These are phyloP conservation scores for Ogataea angusta DNA, from an alignment of 805 yeast species.

Conservation along the genomic window DNA sequence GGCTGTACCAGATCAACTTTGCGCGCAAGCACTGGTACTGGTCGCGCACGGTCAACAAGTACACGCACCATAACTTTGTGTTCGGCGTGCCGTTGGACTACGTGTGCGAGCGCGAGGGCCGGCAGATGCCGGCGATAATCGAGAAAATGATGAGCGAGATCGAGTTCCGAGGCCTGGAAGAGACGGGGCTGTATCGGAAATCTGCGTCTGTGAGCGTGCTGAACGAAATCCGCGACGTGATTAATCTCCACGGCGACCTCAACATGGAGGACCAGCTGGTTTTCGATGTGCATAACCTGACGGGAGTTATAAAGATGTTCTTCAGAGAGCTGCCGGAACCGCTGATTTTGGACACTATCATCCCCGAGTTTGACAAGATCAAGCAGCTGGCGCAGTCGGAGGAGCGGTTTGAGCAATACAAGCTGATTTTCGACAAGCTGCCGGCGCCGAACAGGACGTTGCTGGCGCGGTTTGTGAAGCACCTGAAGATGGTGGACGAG, in stretches of 20 bases:
- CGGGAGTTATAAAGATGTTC: constrained; percentile 82
- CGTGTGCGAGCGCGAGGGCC: constrained; percentile 69
- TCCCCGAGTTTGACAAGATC: constrained; percentile 51
- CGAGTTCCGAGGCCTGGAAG: constrained; percentile 84
- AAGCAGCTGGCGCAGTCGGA: constrained; percentile 24
- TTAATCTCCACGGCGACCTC: constrained; percentile 46
- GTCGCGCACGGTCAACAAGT: constrained; percentile 35
- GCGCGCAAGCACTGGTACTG: constrained; percentile 55
- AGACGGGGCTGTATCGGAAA: constrained; percentile 83
- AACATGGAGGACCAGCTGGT: constrained; percentile 40
- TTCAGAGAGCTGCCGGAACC: constrained; percentile 87
- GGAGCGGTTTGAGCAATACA: constrained; percentile 26
- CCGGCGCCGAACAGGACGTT: constrained; percentile 69
- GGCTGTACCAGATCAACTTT: constrained; percentile 56
- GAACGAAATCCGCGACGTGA: constrained; percentile 39
- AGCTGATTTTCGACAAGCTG: constrained; percentile 33
- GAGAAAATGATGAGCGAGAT: constrained; percentile 66
- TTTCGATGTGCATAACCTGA: constrained; percentile 79
- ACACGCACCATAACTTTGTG: constrained; percentile 35
- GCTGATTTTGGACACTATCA: constrained; percentile 62
- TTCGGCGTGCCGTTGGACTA: constrained; percentile 85
- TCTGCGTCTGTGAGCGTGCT: constrained; percentile 51
- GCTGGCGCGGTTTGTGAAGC: constrained; percentile 62
- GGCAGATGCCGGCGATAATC: constrained; percentile 62
- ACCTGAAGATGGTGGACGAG: constrained; percentile 64